Evolutionary conservation across 805 yeast genomes (phyloP), one percentile per base, ranked within the genome.

Genomic region (Candida montana): DNA sequence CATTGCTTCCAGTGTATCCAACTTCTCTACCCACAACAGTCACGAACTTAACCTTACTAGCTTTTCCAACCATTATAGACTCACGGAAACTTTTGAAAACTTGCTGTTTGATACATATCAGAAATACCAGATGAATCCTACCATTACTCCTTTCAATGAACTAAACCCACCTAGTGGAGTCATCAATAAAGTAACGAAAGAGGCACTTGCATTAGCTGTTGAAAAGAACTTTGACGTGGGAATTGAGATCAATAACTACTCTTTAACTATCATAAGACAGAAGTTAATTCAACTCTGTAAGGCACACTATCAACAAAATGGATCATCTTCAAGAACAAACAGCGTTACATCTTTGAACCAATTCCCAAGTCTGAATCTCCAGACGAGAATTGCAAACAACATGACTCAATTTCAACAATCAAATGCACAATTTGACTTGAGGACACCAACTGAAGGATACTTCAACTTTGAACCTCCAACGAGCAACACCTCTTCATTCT

Each of bases 91-190:
- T 6, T 76, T 76, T 47, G 77, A 77, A 49, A 63, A 61, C 18
- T 52, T 73, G 12, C 57, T 81, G 19, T 52, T 69, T 50, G 67
- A 65, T 31, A 64, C 68, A 5, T 79, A 79, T 51, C 74, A 73
- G 39, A 52, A 62, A 8, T 65, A 74, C 42, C 69, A 74, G 13
- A 67, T 67, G 36, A 77, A 72, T 51, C 88, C 89, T 7, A 74
- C 77, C 27, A 65, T 71, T 7, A 81, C 90, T 0, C 90, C 90
- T 0, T 82, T 82, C 54, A 80, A 80, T 48, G 72, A 75, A 15
- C 57, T 67, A 32, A 73, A 74, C 52, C 89, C 88, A 7, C 88
- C 89, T 0, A 70, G 81, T 1, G 88, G 88, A 1, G 70, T 82
- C 4, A 67, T 80, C 17, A 77, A 78, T 32, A 68, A 69, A 40